Conservation (phyloP, 257 asterid species). For the Schizonepeta tenuifolia region DNA sequence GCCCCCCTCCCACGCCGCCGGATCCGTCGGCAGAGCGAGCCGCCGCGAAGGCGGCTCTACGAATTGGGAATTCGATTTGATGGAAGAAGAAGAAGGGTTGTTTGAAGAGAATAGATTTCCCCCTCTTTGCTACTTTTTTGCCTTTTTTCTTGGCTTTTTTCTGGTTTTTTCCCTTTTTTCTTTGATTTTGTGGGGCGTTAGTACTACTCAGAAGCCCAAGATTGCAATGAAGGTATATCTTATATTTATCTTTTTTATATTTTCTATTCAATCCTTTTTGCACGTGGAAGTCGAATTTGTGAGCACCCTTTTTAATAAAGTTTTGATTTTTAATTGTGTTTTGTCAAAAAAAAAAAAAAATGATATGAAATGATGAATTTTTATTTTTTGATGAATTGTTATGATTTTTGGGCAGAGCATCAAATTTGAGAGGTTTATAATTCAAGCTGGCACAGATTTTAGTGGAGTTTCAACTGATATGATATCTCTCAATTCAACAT, state of each 20-base stretch:
- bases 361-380: neutral
- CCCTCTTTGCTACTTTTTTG: slow-evolving; percentile 57
- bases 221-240: slow-evolving; percentile 59
- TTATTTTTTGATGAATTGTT: neutral
- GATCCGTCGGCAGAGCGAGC: slow-evolving; percentile 45
- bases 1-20: too few species aligned
- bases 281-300: too few species aligned
- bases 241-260: neutral
- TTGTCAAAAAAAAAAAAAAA: too few species aligned
- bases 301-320: neutral
- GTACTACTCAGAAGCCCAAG: slow-evolving; percentile 64
- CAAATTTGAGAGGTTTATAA: slow-evolving; percentile 54
- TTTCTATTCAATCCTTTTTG: neutral
- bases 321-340: neutral
- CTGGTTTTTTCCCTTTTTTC: slow-evolving; percentile 61
- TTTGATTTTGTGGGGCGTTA: slow-evolving; percentile 63
- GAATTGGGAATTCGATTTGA: slow-evolving; percentile 53
- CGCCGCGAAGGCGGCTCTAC: slow-evolving; percentile 37
- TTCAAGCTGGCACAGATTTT: slow-evolving; percentile 78
- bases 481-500: slow-evolving; percentile 69
- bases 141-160: slow-evolving; percentile 56
- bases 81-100: slow-evolving; percentile 72
- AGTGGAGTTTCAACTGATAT: slow-evolving; percentile 76
- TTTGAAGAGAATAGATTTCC: slow-evolving; percentile 50
- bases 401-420: slow-evolving; percentile 47